Conservation (phyloP, 2,329 filamentous ascomycete species). For the Diaporthe citri region DNA sequence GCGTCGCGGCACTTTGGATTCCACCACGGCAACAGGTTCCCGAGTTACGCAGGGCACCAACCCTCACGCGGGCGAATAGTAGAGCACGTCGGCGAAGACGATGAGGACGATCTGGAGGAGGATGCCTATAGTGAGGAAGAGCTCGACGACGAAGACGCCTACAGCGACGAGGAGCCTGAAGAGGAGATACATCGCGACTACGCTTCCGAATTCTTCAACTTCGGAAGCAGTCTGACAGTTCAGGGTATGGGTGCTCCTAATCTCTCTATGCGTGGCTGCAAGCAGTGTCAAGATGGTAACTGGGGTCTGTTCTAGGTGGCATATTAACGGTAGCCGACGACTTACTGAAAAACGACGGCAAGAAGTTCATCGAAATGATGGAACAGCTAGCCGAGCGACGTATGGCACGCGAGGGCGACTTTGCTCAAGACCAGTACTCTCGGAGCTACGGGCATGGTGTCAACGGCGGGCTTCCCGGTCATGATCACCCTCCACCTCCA, state of each 20-base stretch:
- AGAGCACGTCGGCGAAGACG: slow-evolving; percentile 71
- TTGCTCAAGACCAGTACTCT: slow-evolving; percentile 68
- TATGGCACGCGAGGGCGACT: slow-evolving; percentile 95
- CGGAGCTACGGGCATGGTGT: slow-evolving; percentile 49
- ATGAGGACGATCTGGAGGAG: slow-evolving; percentile 67
- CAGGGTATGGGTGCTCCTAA: slow-evolving; percentile 70
- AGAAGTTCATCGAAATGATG: slow-evolving; percentile 99
- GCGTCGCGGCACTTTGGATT: slow-evolving; percentile 73
- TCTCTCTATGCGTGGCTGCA: slow-evolving; percentile 9
- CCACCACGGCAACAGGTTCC: slow-evolving; percentile 50
- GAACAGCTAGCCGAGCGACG: slow-evolving; percentile 96
- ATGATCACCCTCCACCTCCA: slow-evolving; percentile 81
- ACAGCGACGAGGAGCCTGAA: slow-evolving; percentile 68
- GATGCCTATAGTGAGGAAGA: slow-evolving; percentile 72
- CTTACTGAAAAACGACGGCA: slow-evolving; percentile 97
- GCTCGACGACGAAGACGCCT: slow-evolving; percentile 77
- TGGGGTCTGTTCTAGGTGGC: slow-evolving; percentile 75
- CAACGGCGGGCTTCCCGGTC: slow-evolving; percentile 71
- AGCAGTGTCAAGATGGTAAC: slow-evolving; percentile 47
- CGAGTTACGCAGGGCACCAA: slow-evolving; percentile 72
- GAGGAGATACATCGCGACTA: slow-evolving; percentile 68
- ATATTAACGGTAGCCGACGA: slow-evolving; percentile 99
- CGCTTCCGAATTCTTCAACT: slow-evolving; percentile 92
- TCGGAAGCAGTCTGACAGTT: slow-evolving; percentile 96
- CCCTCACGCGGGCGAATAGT: slow-evolving; percentile 82